A percentile compares a stretch with the other conserved stretches of the same genome.
These are phyloP conservation scores for Stachybotrys chlorohalonatus DNA, from an alignment of 2,329 filamentous ascomycete genomes.

Conservation along the genomic window DNA sequence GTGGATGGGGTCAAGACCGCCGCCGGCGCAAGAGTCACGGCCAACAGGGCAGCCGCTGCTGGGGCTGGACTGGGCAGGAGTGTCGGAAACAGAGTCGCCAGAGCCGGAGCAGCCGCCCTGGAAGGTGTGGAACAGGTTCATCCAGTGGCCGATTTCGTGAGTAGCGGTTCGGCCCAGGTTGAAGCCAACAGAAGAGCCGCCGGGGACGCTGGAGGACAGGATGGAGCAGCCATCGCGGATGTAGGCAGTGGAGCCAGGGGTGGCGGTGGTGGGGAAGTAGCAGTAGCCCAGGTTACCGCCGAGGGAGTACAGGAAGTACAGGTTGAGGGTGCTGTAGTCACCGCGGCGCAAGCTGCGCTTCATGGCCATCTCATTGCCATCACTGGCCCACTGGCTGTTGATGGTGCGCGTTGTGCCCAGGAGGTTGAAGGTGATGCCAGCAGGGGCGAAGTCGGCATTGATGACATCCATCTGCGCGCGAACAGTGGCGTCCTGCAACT, in stretches of 20 bases:
- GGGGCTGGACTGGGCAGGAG: constrained; percentile 24
- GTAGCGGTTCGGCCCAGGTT: constrained; percentile 21
- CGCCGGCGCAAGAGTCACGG: constrained; percentile 23
- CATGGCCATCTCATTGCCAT: constrained; percentile 29
- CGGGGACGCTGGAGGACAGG: constrained; percentile 25
- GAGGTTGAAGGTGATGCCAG: constrained; percentile 33
- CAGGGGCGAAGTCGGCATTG: constrained; percentile 30
- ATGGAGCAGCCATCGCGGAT: constrained; percentile 30
- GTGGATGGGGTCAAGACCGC: constrained; percentile 24
- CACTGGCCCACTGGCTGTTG: constrained; percentile 33
- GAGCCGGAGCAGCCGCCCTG: constrained; percentile 25
- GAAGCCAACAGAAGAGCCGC: constrained; percentile 23
- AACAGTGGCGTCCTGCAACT: background rate
- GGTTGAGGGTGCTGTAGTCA: constrained; percentile 31
- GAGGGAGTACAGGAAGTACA: constrained; percentile 33
- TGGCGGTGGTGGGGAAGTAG: constrained; percentile 31
- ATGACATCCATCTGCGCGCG: constrained; percentile 16
- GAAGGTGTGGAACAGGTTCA: constrained; percentile 39
- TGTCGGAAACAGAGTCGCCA: constrained; percentile 31
- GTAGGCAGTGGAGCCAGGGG: constrained; percentile 20
- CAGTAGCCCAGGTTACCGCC: constrained; percentile 33
- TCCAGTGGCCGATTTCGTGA: constrained; percentile 40
- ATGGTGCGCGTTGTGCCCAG: constrained; percentile 30
- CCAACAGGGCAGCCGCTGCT: constrained; percentile 25
- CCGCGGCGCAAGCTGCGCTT: constrained; percentile 34